phyloP scores from a whole-genome alignment of 2,329 filamentous ascomycete genomes.

The Tympanopsis confertula region DNA sequence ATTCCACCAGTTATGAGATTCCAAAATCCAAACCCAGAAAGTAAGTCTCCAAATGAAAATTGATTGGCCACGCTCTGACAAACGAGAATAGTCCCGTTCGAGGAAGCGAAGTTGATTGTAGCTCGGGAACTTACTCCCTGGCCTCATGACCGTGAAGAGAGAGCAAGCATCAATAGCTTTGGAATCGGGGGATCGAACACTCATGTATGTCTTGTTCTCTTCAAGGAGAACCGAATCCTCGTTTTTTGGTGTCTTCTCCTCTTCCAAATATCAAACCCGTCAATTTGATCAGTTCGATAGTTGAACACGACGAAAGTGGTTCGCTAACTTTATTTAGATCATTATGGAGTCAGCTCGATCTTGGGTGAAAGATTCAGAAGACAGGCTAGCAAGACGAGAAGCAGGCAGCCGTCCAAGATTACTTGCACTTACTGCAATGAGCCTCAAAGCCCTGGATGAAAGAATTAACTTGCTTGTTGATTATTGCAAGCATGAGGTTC shows the following conservation, averaged over 20 bases:
- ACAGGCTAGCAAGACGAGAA: too few relatives aligned
- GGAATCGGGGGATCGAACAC: slow-evolving; percentile 20
- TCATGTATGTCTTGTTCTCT: slow-evolving; percentile 11
- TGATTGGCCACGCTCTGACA: background rate
- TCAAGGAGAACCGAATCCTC: slow-evolving; percentile 3
- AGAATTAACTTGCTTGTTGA: too few relatives aligned
- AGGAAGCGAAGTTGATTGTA: slow-evolving; percentile 13
- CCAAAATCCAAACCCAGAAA: slow-evolving; percentile 14
- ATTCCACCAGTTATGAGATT: slow-evolving; percentile 28
- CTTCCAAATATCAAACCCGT: slow-evolving; percentile 2
- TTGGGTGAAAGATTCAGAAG: too few relatives aligned
- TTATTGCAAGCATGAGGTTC: too few relatives aligned
- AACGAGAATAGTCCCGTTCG: slow-evolving; percentile 11
- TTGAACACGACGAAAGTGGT: too few relatives aligned
- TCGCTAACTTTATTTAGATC: too few relatives aligned
- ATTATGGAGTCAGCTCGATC: too few relatives aligned
- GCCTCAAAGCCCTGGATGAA: too few relatives aligned
- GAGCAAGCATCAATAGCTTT: slow-evolving; percentile 7
- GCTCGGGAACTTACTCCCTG: slow-evolving; percentile 16
- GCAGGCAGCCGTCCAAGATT: too few relatives aligned
- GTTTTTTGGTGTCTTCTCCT: slow-evolving; percentile 7
- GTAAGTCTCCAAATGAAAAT: slow-evolving; percentile 6
- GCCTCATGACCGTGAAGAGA: slow-evolving; percentile 12
- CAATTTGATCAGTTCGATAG: slow-evolving; percentile 4
- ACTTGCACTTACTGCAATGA: too few relatives aligned